These are phyloP conservation scores for Logfia minima DNA, from an alignment of 129 eudicot genomes.

Conservation along the genomic window DNA sequence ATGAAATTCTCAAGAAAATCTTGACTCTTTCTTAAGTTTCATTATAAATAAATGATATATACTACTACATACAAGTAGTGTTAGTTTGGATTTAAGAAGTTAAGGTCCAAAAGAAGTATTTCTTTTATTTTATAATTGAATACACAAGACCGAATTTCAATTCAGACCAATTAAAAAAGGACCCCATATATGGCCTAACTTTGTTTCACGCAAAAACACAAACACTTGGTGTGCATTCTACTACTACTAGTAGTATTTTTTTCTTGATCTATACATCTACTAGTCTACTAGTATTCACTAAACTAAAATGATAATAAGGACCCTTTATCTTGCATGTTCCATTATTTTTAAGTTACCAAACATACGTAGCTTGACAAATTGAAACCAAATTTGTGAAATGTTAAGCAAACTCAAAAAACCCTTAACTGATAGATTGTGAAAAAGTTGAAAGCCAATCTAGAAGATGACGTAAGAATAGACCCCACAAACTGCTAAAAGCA, in stretches of 20 bases:
- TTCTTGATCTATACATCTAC: too few relatives aligned
- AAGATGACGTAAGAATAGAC: constrained; percentile 22
- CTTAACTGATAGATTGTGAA: neutral
- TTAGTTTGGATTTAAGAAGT: neutral
- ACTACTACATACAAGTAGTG: neutral
- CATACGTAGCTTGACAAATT: neutral
- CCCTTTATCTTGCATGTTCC: too few relatives aligned
- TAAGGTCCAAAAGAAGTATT: neutral
- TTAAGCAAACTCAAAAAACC: neutral
- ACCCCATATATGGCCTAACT: constrained; percentile 8
- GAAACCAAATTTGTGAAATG: neutral
- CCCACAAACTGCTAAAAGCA: constrained; percentile 5
- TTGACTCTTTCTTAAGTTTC: constrained; percentile 22
- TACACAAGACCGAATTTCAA: neutral
- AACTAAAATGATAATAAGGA: too few relatives aligned
- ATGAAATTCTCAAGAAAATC: constrained; percentile 13
- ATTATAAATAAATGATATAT: too few relatives aligned
- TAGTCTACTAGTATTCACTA: too few relatives aligned
- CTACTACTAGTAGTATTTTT: neutral
- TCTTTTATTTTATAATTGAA: neutral
- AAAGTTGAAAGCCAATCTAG: neutral
- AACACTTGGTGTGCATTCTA: constrained; percentile 32
- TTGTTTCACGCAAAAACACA: constrained; percentile 18
- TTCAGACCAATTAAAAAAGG: constrained; percentile 40
- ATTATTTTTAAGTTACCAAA: neutral